A percentile compares a stretch with the other conserved stretches of the same genome.
phyloP scores from a whole-genome alignment of 2,329 filamentous ascomycete species.

The Thielaviopsis euricoi region DNA sequence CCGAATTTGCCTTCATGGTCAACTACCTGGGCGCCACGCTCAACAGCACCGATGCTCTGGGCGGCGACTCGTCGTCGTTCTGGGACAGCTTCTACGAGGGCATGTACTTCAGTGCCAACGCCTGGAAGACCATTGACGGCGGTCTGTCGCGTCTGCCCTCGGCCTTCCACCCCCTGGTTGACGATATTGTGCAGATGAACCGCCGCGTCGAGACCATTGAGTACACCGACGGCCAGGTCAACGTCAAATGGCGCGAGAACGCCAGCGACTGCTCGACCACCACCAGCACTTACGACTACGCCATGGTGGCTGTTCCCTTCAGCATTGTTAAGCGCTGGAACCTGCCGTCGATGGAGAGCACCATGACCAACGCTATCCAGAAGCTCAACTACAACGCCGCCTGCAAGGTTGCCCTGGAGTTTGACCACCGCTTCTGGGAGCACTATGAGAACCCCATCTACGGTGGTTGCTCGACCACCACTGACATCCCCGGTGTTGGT shows the following conservation, averaged over 20 bases:
- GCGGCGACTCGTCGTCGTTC: constrained; percentile 12
- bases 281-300: constrained; percentile 45
- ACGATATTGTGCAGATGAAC: constrained; percentile 37
- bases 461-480: constrained; percentile 40
- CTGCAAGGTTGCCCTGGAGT: constrained; percentile 50
- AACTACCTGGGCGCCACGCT: constrained; percentile 34
- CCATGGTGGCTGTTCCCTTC: constrained; percentile 49
- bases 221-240: constrained; percentile 37
- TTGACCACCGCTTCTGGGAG: constrained; percentile 47
- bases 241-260: constrained; percentile 37
- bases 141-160: constrained; percentile 38
- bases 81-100: constrained; percentile 15
- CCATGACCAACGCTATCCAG: constrained; percentile 31
- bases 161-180: constrained; percentile 44
- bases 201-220: constrained; percentile 38
- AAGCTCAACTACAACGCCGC: constrained; percentile 27
- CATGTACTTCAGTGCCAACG: constrained; percentile 14
- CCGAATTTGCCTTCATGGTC: constrained; percentile 45
- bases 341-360: constrained; percentile 28
- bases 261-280: constrained; percentile 24
- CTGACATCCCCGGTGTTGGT: constrained; percentile 43
- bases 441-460: constrained; percentile 36
- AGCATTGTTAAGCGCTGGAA: constrained; percentile 46
- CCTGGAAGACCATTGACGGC: constrained; percentile 32
- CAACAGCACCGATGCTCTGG: constrained; percentile 27